phyloP scores from a whole-genome alignment of 169 alveolate species.

The Babesia sp. region DNA sequence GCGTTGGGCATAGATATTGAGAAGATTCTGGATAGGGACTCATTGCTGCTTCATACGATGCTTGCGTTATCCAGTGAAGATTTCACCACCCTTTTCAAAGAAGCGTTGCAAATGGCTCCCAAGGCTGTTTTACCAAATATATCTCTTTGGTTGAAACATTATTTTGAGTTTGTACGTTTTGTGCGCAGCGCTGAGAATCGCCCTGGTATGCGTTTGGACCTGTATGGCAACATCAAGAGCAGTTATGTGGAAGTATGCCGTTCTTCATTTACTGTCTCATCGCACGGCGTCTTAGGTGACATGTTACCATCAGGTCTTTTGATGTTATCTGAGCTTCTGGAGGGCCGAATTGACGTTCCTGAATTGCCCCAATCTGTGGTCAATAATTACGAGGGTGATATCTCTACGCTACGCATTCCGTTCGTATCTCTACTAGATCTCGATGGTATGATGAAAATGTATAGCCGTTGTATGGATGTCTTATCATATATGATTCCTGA shows the following conservation, averaged over 20 bases:
- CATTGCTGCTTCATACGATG: conserved; percentile 28
- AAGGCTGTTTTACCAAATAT: neutral
- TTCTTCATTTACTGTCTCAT: neutral
- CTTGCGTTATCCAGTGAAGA: conserved; percentile 30
- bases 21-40: neutral
- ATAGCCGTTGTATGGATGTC: conserved; percentile 19
- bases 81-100: conserved; percentile 9
- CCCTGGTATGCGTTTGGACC: conserved; percentile 16
- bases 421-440: neutral
- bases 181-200: conserved; percentile 7
- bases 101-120: conserved; percentile 14
- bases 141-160: conserved; percentile 30
- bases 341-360: neutral
- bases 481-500: conserved; percentile 16
- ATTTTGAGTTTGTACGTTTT: conserved; percentile 23
- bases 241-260: conserved; percentile 12
- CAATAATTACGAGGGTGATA: neutral
- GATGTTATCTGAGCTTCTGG: conserved; percentile 1
- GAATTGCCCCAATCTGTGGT: neutral
- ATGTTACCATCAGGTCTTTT: neutral
- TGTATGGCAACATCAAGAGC: neutral
- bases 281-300: conserved; percentile 2
- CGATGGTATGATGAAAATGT: conserved; percentile 19
- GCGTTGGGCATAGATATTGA: conserved; percentile 3
- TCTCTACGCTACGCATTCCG: neutral